phyloP scores from a whole-genome alignment of 768 basidiomycete species.

The Dentipellis sp. region DNA sequence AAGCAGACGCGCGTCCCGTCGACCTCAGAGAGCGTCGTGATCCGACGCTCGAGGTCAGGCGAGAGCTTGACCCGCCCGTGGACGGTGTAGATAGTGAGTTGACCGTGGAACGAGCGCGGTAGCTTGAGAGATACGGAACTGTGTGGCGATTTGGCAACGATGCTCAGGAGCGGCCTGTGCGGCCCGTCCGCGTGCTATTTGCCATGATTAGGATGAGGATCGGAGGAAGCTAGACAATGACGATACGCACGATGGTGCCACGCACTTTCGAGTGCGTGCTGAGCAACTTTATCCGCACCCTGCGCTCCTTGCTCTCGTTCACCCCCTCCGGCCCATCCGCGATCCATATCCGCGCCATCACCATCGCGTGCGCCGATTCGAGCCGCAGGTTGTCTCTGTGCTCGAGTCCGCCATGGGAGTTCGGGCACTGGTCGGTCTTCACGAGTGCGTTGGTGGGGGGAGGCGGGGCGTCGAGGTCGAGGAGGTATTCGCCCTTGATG shows the following conservation, averaged over 20 bases:
- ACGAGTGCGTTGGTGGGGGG: neutral
- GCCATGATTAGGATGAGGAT: neutral
- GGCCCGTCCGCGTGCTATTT: neutral
- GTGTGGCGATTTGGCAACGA: neutral
- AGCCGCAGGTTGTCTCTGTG: neutral
- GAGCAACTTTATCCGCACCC: neutral
- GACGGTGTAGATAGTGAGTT: neutral
- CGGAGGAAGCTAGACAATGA: neutral
- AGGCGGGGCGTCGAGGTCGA: neutral
- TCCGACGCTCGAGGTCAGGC: neutral
- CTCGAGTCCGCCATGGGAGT: neutral
- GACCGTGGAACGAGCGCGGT: neutral
- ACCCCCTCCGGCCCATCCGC: neutral
- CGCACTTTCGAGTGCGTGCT: neutral
- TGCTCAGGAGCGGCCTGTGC: neutral
- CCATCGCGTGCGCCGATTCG: neutral
- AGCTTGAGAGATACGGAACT: neutral
- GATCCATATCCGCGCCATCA: neutral
- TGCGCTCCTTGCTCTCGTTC: no score
- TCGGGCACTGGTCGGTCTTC: neutral
- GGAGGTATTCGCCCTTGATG: neutral
- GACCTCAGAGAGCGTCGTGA: neutral
- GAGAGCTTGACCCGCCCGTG: neutral
- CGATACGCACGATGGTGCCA: neutral
- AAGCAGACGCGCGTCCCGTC: neutral